phyloP scores from a whole-genome alignment of 495 filamentous ascomycete species.

The Penicillium macrosclerotiorum region DNA sequence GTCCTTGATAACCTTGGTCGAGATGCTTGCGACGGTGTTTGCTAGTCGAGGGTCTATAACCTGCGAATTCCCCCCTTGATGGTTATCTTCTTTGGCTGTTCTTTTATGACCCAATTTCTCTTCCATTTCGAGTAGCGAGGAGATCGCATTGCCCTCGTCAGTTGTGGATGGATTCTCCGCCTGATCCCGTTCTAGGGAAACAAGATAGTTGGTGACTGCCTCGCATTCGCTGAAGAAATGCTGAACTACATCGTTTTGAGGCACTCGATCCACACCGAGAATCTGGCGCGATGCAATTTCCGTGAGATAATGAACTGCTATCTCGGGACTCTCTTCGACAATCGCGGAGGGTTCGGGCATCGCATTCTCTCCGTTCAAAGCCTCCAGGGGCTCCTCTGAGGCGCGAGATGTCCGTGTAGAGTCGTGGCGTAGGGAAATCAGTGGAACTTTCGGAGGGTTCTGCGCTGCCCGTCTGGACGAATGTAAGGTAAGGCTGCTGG shows the following conservation, averaged over 20 bases:
- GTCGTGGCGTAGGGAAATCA: slow-evolving; percentile 10
- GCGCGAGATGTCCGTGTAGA: slow-evolving; percentile 9
- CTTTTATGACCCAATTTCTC: slow-evolving; percentile 33
- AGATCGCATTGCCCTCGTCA: slow-evolving; percentile 40
- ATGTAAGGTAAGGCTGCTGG: slow-evolving; percentile 15
- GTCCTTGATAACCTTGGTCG: slow-evolving; percentile 66
- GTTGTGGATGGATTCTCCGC: slow-evolving; percentile 12
- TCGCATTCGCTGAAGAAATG: slow-evolving; percentile 45
- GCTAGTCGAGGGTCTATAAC: slow-evolving; percentile 26
- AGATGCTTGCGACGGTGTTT: slow-evolving; percentile 49
- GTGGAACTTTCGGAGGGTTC: no score
- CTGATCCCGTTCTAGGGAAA: slow-evolving; percentile 28
- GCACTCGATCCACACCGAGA: slow-evolving; percentile 36
- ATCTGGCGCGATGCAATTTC: no score
- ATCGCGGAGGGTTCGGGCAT: no score
- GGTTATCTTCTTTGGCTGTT: slow-evolving; percentile 9
- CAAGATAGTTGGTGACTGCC: slow-evolving; percentile 34
- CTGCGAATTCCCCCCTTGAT: slow-evolving; percentile 9
- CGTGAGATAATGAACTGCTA: no score
- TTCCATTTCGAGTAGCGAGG: slow-evolving; percentile 51
- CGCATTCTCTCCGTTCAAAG: no score
- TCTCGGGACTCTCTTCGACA: no score
- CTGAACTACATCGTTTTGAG: slow-evolving; percentile 39
- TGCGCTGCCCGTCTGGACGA: slow-evolving; percentile 9
- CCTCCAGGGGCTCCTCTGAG: neutral